phyloP scores from a whole-genome alignment of 2,329 filamentous ascomycete species.

The Colletotrichum magnum region DNA sequence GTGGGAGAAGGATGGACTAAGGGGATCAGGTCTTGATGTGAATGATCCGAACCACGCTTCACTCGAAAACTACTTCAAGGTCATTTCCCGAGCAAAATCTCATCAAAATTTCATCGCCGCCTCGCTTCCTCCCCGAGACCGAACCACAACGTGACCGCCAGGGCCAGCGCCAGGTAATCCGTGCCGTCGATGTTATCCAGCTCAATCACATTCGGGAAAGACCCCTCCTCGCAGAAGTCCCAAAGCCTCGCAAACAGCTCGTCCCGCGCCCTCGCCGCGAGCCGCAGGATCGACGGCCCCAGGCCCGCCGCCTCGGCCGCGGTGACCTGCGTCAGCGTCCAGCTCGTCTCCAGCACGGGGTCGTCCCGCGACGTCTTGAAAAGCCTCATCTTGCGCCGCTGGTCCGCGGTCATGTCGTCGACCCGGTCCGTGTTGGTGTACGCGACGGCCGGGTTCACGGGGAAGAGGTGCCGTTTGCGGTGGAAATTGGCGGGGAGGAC shows the following conservation, averaged over 20 bases:
- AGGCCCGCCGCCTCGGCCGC: constrained; percentile 5
- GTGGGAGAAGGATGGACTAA: too few relatives aligned
- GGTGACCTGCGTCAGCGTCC: constrained; percentile 21
- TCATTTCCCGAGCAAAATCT: too few relatives aligned
- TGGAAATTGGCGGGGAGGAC: neutral
- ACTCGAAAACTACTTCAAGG: too few relatives aligned
- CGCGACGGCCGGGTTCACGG: constrained; percentile 1
- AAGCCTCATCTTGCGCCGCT: constrained; percentile 7
- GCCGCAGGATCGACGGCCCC: constrained; percentile 10
- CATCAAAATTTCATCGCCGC: neutral
- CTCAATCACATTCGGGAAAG: constrained; percentile 11
- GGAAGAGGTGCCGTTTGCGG: neutral
- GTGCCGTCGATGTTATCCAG: constrained; percentile 9
- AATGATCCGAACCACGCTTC: too few relatives aligned
- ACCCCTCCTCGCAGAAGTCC: neutral
- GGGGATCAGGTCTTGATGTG: too few relatives aligned
- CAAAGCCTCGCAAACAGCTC: constrained; percentile 1
- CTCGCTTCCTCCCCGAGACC: neutral
- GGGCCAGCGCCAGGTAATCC: constrained; percentile 6
- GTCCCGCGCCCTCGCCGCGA: constrained; percentile 7
- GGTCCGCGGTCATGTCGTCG: constrained; percentile 4
- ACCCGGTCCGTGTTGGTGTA: constrained; percentile 16
- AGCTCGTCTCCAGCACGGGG: constrained; percentile 17
- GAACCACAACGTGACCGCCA: constrained; percentile 11
- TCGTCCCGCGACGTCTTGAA: constrained; percentile 15